Percentiles rank a stretch among this genome's conserved stretches.
Conservation (phyloP, 2,329 filamentous ascomycete genomes). For the Elsinoe fawcettii region DNA sequence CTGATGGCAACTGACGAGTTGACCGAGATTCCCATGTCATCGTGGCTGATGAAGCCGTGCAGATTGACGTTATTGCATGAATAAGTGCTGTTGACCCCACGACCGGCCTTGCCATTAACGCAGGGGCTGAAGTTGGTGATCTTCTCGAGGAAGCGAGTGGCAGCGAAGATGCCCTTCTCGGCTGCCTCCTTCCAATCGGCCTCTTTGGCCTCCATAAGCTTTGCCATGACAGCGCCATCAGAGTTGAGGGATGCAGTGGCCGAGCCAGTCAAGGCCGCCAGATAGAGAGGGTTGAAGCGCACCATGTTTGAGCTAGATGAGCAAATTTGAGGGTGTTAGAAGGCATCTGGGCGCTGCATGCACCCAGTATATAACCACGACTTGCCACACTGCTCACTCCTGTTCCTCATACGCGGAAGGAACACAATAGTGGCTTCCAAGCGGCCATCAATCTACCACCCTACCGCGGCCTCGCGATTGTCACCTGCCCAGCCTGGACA, state of each 20-base stretch:
- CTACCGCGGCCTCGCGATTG: neutral
- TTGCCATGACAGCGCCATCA: neutral
- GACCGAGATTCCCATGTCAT: slow-evolving; percentile 43
- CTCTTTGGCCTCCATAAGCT: neutral
- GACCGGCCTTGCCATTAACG: neutral
- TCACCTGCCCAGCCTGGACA: neutral
- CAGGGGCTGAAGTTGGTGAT: neutral
- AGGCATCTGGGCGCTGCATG: neutral
- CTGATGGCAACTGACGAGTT: slow-evolving; percentile 37
- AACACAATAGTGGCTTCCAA: neutral
- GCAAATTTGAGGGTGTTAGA: neutral
- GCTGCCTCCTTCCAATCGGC: neutral
- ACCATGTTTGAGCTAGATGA: neutral
- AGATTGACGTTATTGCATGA: slow-evolving; percentile 45
- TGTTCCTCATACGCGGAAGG: too few relatives aligned
- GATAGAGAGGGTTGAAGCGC: neutral
- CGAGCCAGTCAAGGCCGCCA: neutral
- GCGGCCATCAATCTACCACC: neutral
- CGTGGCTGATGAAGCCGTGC: slow-evolving; percentile 49
- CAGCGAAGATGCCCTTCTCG: neutral
- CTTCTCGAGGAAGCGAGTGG: neutral
- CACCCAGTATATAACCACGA: neutral
- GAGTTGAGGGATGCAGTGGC: neutral
- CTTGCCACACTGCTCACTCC: neutral
- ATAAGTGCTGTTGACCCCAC: slow-evolving; percentile 32